Evolutionary conservation across 176 grass and related monocot genomes (phyloP).

Genomic region (Alloteropsis semialata): DNA sequence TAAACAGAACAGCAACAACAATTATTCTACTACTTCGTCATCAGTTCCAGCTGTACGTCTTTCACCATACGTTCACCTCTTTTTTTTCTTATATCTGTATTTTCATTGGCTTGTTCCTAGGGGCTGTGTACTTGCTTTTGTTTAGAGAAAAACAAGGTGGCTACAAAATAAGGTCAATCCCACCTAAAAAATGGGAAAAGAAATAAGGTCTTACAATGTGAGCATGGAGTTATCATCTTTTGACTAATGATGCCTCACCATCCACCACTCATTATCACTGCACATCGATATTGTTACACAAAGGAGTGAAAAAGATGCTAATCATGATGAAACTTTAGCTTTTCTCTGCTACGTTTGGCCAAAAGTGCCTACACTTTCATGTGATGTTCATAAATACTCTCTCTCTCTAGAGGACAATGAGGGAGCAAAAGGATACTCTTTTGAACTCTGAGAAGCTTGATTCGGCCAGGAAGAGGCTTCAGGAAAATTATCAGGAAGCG

Average conservation of each 20-base stretch:
- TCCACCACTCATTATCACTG: background rate
- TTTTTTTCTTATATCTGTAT: background rate
- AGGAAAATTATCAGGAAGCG: background rate
- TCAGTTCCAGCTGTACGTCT: constrained; percentile 45
- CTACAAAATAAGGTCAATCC: background rate
- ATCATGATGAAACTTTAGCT: background rate
- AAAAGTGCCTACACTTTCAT: background rate
- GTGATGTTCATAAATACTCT: background rate
- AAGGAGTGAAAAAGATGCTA: background rate
- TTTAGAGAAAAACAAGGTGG: background rate
- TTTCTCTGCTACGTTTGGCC: background rate
- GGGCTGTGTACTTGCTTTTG: background rate
- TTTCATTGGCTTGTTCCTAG: background rate
- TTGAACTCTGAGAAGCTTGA: background rate
- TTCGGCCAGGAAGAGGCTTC: constrained; percentile 6
- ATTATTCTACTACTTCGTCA: constrained; percentile 32
- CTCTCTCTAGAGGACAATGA: background rate
- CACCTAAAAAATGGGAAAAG: background rate
- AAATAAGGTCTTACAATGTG: background rate
- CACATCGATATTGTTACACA: background rate
- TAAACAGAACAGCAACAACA: constrained; percentile 27
- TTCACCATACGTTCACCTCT: background rate
- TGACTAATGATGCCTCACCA: background rate
- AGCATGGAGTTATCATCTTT: constrained; percentile 3
- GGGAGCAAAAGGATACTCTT: constrained; percentile 2